Evolutionary conservation across 2,329 filamentous ascomycete genomes (phyloP), one percentile per base, ranked within the genome.

Genomic region (Epichloe amarillans): DNA sequence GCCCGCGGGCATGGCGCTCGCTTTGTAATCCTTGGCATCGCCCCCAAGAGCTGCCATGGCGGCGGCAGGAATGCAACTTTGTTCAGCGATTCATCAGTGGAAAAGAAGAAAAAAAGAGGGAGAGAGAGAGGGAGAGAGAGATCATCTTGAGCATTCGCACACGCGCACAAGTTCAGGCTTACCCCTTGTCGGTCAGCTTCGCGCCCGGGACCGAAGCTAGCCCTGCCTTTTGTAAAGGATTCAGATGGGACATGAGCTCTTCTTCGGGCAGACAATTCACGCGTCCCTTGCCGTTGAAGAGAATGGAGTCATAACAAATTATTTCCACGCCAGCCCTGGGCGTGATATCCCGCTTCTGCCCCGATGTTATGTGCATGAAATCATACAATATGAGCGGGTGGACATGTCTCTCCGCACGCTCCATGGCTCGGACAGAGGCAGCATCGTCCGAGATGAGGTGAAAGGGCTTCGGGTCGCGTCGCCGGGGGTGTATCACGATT

Each of bases 241-340:
- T 64, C 17, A 68, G 53, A 6, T 69, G 66, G 2, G 65, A 58
- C 33, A 67, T 62, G 5, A 80, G 66, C 39, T 74, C 65, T 4
- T 68, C 66, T 5, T 65, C 62, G 0, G 69, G 60, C 40, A 74
- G 66, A 58, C 80, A 83, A 46, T 73, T 64, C 0, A 79, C 72
- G 1, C 69, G 67, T 3, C 79, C 79, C 55, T 80, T 77, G 23
- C 81, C 81, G 52, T 84, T 83, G 47, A 84, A 69, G 11, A 84
- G 63, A 14, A 84, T 66, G 0, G 78, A 73, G 57, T 83, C 80
- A 54, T 77, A 77, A 64, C 81, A 84, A 0, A 71, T 67, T 21
- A 69, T 68, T 50, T 79, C 75, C 8, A 77, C 63, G 4, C 69
- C 69, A 1, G 74, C 65, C 0, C 62, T 66, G 0, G 67, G 36